These are phyloP conservation scores for Helianthus tuberosus DNA, from an alignment of 129 eudicot genomes.

Conservation along the genomic window DNA sequence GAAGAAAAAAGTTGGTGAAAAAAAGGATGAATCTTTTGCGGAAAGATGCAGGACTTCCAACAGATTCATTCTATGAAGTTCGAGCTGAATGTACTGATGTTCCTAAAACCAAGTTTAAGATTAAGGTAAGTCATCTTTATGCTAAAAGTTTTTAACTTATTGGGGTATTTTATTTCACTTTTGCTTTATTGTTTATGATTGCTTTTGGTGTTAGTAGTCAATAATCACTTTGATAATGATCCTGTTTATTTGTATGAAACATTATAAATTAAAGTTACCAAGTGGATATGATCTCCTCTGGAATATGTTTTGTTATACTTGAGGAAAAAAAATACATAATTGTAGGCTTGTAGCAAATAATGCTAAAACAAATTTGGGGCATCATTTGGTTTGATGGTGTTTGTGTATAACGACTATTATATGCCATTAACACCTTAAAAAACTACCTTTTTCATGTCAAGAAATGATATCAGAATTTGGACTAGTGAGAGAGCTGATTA, in stretches of 20 bases:
- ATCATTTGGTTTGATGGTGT: constrained; percentile 6
- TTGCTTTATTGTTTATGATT: not conserved
- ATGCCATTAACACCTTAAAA: not conserved
- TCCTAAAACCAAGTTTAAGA: constrained; percentile 84
- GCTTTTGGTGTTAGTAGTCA: not conserved
- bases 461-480: not conserved
- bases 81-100: constrained; percentile 82
- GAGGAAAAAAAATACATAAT: not conserved
- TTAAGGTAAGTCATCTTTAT: constrained; percentile 52
- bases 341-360: not conserved
- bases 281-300: constrained; percentile 13
- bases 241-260: not conserved
- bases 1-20: not conserved
- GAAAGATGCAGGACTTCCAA: constrained; percentile 74
- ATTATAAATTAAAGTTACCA: not conserved
- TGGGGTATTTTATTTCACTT: not conserved
- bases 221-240: not conserved
- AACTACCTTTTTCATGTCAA: not conserved
- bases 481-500: constrained; percentile 2
- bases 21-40: constrained; percentile 52
- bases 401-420: not conserved
- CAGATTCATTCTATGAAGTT: constrained; percentile 78
- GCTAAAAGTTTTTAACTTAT: not conserved
- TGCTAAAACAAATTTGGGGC: constrained; percentile 5
- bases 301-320: not conserved